phyloP scores from a whole-genome alignment of 805 yeast species.

The Isabelozyma heimii region DNA sequence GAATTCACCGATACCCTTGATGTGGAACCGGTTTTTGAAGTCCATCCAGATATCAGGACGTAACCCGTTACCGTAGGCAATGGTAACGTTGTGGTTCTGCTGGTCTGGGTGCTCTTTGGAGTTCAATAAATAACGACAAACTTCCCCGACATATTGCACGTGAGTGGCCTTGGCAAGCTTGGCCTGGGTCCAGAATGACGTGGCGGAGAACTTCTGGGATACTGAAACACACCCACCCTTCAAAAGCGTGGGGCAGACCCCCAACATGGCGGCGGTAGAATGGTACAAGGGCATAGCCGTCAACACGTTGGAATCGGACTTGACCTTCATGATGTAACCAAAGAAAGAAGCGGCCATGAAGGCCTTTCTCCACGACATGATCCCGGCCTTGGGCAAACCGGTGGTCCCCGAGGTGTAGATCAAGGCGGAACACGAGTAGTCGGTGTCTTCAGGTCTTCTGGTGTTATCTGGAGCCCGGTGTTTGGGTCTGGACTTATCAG shows the following conservation, averaged over 20 bases:
- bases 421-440: slow-evolving; percentile 63
- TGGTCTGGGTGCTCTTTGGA: slow-evolving; percentile 68
- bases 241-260: slow-evolving; percentile 64
- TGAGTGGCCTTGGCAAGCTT: slow-evolving; percentile 69
- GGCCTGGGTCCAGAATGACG: slow-evolving; percentile 88
- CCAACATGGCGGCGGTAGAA: slow-evolving; percentile 88
- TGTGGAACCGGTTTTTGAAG: slow-evolving; percentile 74
- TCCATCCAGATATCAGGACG: slow-evolving; percentile 85
- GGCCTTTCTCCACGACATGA: slow-evolving; percentile 87
- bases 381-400: slow-evolving; percentile 91
- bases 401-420: slow-evolving; percentile 95
- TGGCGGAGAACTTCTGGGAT: slow-evolving; percentile 77
- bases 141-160: slow-evolving; percentile 93
- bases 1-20: slow-evolving; percentile 80
- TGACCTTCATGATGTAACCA: slow-evolving; percentile 63
- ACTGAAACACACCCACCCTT: slow-evolving; percentile 76
- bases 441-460: slow-evolving; percentile 58
- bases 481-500: slow-evolving; percentile 40
- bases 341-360: slow-evolving; percentile 68
- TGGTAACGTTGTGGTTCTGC: slow-evolving; percentile 52
- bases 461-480: slow-evolving; percentile 54
- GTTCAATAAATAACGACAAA: slow-evolving; percentile 78
- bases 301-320: slow-evolving; percentile 56
- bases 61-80: slow-evolving; percentile 90
- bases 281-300: slow-evolving; percentile 96